A percentile compares a stretch with the other conserved stretches of the same genome.
These are phyloP conservation scores for Ascochyta clinopodiicola DNA, from an alignment of 2,329 filamentous ascomycete genomes.

Conservation along the genomic window DNA sequence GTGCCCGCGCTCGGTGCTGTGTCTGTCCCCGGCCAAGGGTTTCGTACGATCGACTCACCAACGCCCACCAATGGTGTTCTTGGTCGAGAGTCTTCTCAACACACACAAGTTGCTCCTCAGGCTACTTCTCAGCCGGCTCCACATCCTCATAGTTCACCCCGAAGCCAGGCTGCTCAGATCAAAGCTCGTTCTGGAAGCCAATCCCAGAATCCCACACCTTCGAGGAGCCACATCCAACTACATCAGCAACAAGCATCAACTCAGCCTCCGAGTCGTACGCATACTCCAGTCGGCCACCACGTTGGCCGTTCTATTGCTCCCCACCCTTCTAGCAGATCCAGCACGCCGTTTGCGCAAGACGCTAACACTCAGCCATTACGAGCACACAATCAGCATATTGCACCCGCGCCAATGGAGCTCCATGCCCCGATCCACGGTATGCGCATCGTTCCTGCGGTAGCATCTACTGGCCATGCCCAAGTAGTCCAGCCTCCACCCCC, in stretches of 20 bases:
- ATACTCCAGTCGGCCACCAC: conserved; percentile 30
- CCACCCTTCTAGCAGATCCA: conserved; percentile 38
- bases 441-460: conserved; percentile 22
- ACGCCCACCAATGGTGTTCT: conserved; percentile 20
- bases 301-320: conserved; percentile 33
- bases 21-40: conserved; percentile 20
- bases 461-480: conserved; percentile 12
- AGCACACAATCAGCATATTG: conserved; percentile 20
- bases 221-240: conserved; percentile 23
- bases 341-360: conserved; percentile 35
- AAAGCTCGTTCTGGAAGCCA: conserved; percentile 14
- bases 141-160: conserved; percentile 18
- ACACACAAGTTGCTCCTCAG: conserved; percentile 29
- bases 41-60: conserved; percentile 22
- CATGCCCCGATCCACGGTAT: conserved; percentile 22
- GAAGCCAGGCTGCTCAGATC: conserved; percentile 14
- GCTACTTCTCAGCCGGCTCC: conserved; percentile 13
- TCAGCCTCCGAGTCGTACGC: conserved; percentile 32
- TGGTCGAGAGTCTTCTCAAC: conserved; percentile 33
- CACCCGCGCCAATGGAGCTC: conserved; percentile 15
- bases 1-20: neutral
- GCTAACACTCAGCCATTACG: conserved; percentile 24
- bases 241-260: conserved; percentile 26
- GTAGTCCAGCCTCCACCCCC: conserved; percentile 17
- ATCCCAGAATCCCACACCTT: conserved; percentile 19